Conservation (phyloP, 2,329 filamentous ascomycete species). For the Colletotrichum lini region DNA sequence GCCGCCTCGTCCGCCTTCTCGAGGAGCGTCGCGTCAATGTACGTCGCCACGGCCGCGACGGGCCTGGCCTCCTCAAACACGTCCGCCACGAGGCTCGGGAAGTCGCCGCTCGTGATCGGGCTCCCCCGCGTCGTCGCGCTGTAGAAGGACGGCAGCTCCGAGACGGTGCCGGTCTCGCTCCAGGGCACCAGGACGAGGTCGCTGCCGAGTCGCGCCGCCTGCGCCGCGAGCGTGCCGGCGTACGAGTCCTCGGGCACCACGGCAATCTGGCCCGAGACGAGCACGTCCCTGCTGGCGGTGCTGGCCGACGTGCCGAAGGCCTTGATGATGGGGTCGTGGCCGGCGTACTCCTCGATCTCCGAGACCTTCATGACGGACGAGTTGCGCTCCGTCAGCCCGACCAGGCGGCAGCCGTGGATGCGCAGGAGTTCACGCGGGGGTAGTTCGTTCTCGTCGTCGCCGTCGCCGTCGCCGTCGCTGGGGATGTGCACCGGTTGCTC, state of each 20-base stretch:
- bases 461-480: background rate
- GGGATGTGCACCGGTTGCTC: conserved; percentile 12
- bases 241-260: conserved; percentile 80
- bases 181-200: conserved; percentile 83
- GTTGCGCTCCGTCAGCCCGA: conserved; percentile 85
- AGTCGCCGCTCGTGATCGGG: conserved; percentile 1
- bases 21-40: conserved; percentile 24
- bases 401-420: conserved; percentile 84
- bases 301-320: conserved; percentile 75
- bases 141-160: conserved; percentile 51
- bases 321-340: conserved; percentile 83
- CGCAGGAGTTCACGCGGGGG: conserved; percentile 68
- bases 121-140: conserved; percentile 13
- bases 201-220: conserved; percentile 74
- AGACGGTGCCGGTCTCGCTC: conserved; percentile 81
- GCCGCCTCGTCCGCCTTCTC: conserved; percentile 1
- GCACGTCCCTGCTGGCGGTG: conserved; percentile 73
- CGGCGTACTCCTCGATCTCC: conserved; percentile 76
- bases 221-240: conserved; percentile 76
- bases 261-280: conserved; percentile 80
- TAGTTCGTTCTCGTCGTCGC: background rate
- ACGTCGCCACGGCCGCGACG: conserved; percentile 16
- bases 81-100: conserved; percentile 9
- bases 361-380: conserved; percentile 90
- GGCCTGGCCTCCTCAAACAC: conserved; percentile 19